Conservation (phyloP, 129 eudicot genomes). For the Rutidosis leptorrhynchoides region DNA sequence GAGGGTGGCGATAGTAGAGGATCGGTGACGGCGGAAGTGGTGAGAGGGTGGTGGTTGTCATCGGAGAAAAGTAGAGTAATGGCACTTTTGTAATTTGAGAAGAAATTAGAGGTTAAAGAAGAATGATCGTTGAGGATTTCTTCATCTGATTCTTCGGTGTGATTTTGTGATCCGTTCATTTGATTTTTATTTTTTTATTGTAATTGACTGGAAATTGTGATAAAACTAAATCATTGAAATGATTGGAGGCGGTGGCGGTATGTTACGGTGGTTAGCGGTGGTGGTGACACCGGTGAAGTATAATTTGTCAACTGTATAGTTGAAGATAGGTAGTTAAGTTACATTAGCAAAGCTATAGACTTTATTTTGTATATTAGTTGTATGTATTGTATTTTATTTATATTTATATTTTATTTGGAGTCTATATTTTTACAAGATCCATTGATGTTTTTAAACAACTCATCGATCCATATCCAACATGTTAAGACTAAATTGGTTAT, state of each 20-base stretch:
- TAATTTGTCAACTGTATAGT: background rate
- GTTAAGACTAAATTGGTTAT: too few species aligned
- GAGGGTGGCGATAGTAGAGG: slow-evolving; percentile 52
- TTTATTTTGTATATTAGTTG: too few species aligned
- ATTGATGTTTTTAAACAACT: too few species aligned
- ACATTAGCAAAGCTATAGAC: too few species aligned
- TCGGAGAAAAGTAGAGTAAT: slow-evolving; percentile 46
- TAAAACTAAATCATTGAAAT: background rate
- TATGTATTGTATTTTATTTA: too few species aligned
- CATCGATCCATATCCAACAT: too few species aligned
- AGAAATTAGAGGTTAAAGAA: slow-evolving; percentile 38
- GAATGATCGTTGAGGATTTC: slow-evolving; percentile 36
- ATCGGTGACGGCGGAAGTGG: slow-evolving; percentile 53
- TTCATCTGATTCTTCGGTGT: slow-evolving; percentile 36
- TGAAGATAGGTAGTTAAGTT: background rate
- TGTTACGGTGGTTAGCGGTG: background rate
- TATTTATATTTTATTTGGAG: too few species aligned
- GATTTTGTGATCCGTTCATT: slow-evolving; percentile 56
- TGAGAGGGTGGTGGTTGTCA: slow-evolving; percentile 51
- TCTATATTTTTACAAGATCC: too few species aligned
- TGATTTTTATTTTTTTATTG: too few species aligned
- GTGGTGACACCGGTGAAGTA: background rate
- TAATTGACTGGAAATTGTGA: background rate
- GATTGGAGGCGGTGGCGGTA: background rate
- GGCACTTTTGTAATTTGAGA: slow-evolving; percentile 43